Evolutionary conservation across 192 early-diverging fungal species (phyloP), one percentile per base, ranked within the genome.

Genomic region (Ramicandelaber brevisporus): DNA sequence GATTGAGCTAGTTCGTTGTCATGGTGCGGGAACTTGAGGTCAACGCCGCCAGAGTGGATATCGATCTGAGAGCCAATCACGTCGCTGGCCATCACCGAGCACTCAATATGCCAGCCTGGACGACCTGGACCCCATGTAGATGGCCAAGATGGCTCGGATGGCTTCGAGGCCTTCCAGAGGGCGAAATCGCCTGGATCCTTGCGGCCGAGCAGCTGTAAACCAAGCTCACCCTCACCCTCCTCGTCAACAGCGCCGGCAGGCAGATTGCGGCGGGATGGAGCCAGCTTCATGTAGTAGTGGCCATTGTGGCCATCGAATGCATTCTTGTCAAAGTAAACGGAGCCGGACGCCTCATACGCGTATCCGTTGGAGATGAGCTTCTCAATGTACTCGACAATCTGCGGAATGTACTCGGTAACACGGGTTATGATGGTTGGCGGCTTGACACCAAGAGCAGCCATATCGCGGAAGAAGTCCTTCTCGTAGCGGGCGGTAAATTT

Each of bases 91-190:
- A 98, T 98, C 20, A 72, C 92, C 13, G 82, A 87, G 70, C 92
- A 98, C 61, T 98, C 92, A 59, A 98, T 98, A 41, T 98, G 92
- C 92, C 92, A 98, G 18, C 92, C 92, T 4, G 92, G 92, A 21
- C 92, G 78, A 9, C 92, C 92, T 27, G 55, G 39, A 11, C 72
- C 74, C 90, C 90, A 97, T 10, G 85, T 81, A 9, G 82, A 87
- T 10, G 68, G 44, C 90, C 90, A 97, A 13, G 55, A 47, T 6
- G 92, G 92, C 50, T 98, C 92, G 27, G 88, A 88, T 0, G 76
- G 61, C 61, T 90, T 92, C 14, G 72, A 78, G 20, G 47, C 42
- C 50, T 98, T 98, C 92, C 92, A 98, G 20, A 98, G 61, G 9
- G 82, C 92, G 60, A 98, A 98, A 50, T 98, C 88, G 26, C 66